Evolutionary conservation across 2,329 filamentous ascomycete species (phyloP).

Genomic region (Emericellopsis cladophorae): DNA sequence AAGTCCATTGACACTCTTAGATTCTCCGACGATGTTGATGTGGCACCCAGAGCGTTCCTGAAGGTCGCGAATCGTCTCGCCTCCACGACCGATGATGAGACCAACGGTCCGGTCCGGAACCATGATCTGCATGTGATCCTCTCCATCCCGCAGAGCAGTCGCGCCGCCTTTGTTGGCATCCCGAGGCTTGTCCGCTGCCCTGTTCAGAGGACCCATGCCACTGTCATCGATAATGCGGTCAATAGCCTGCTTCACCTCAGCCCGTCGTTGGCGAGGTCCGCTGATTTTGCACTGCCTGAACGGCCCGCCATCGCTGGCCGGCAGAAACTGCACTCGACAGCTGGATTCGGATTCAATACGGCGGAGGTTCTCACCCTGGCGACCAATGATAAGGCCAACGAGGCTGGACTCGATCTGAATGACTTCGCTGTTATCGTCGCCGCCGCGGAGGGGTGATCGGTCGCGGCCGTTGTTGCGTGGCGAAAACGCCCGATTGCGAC

Average conservation of each 20-base stretch:
- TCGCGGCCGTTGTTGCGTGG: conserved; percentile 43
- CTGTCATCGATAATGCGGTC: conserved; percentile 79
- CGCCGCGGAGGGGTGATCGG: conserved; percentile 41
- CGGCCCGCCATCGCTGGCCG: conserved; percentile 59
- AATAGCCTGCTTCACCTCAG: conserved; percentile 71
- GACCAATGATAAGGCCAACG: conserved; percentile 81
- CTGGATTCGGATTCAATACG: conserved; percentile 73
- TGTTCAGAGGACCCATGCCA: conserved; percentile 34
- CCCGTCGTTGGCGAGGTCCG: conserved; percentile 57
- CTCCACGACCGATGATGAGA: conserved; percentile 84
- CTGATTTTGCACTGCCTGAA: conserved; percentile 79
- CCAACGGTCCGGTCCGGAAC: conserved; percentile 88
- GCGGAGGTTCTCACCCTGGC: conserved; percentile 78
- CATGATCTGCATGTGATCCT: conserved; percentile 86
- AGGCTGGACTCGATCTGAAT: conserved; percentile 79
- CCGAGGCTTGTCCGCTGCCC: conserved; percentile 26
- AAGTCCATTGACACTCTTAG: conserved; percentile 82
- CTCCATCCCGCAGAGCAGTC: conserved; percentile 55
- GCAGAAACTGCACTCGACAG: conserved; percentile 79
- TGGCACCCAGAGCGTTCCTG: conserved; percentile 90
- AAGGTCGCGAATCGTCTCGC: conserved; percentile 84
- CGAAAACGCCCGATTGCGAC: conserved; percentile 44
- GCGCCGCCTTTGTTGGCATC: conserved; percentile 24
- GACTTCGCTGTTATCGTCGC: conserved; percentile 63
- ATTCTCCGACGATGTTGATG: conserved; percentile 88